phyloP scores from a whole-genome alignment of 2,329 filamentous ascomycete genomes.

The Exophiala bonariae region DNA sequence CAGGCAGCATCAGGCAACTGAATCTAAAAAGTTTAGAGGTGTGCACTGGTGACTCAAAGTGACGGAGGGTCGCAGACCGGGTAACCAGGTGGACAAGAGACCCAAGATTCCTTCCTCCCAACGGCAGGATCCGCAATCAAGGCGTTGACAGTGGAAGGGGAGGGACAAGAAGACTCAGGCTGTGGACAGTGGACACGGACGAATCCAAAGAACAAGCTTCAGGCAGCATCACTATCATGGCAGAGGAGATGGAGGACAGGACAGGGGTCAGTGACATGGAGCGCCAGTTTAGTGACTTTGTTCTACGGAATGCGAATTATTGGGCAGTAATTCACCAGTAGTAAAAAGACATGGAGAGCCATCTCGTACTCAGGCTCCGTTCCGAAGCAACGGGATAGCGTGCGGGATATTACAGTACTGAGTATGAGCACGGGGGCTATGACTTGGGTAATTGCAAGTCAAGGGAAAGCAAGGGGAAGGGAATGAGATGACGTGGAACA shows the following conservation, averaged over 20 bases:
- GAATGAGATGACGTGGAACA: slow-evolving; percentile 6
- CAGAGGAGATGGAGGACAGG: too few species aligned
- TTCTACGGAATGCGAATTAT: too few species aligned
- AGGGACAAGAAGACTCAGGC: background rate
- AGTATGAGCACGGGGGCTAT: background rate
- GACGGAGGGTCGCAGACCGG: slow-evolving; percentile 2
- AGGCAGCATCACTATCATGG: too few species aligned
- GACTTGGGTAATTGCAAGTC: background rate
- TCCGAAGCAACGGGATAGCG: too few species aligned
- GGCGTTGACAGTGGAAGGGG: slow-evolving; percentile 1
- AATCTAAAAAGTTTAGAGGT: background rate
- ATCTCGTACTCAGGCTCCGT: too few species aligned
- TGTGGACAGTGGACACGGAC: too few species aligned
- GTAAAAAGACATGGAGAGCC: too few species aligned
- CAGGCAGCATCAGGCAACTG: slow-evolving; percentile 6
- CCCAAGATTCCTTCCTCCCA: background rate
- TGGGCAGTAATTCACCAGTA: too few species aligned
- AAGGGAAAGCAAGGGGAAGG: background rate
- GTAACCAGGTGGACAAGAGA: slow-evolving; percentile 5
- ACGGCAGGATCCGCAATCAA: slow-evolving; percentile 19
- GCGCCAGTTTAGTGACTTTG: too few species aligned
- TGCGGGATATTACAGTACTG: too few species aligned
- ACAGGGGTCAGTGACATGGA: too few species aligned
- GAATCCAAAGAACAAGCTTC: too few species aligned
- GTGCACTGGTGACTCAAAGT: slow-evolving; percentile 1